phyloP scores from a whole-genome alignment of 2,329 filamentous ascomycete genomes.

The Geosmithia putterillii region DNA sequence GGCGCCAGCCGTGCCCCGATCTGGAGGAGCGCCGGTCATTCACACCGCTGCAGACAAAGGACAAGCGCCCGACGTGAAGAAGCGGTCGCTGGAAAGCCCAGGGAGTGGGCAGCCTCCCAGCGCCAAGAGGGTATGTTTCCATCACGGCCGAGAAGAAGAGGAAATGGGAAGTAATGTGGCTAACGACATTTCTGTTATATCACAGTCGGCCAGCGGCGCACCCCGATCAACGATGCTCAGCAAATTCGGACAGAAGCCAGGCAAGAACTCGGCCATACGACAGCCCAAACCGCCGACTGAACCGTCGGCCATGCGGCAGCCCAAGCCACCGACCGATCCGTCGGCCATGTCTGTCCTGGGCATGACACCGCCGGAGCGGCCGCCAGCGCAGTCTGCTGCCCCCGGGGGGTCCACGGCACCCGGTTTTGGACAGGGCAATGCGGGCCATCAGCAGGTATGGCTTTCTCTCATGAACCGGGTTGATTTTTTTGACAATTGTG shows the following conservation, averaged over 20 bases:
- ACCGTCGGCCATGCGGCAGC: slow-evolving; percentile 25
- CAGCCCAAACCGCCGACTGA: slow-evolving; percentile 21
- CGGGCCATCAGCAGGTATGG: no score
- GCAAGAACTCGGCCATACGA: slow-evolving; percentile 10
- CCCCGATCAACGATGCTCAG: slow-evolving; percentile 18
- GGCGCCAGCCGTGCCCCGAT: neutral
- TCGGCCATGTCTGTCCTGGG: slow-evolving; percentile 40
- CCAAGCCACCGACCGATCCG: slow-evolving; percentile 28
- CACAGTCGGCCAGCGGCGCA: slow-evolving; percentile 16
- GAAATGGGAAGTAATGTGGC: slow-evolving; percentile 1
- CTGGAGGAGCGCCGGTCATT: slow-evolving; percentile 19
- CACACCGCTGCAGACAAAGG: slow-evolving; percentile 17
- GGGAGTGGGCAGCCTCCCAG: slow-evolving; percentile 16
- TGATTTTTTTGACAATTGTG: neutral
- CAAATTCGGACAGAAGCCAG: slow-evolving; percentile 21
- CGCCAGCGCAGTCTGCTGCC: slow-evolving; percentile 15
- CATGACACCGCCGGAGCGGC: slow-evolving; percentile 30
- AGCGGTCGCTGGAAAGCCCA: slow-evolving; percentile 27
- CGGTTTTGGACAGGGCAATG: no score
- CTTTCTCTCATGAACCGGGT: no score
- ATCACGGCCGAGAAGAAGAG: neutral
- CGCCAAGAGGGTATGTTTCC: slow-evolving; percentile 27
- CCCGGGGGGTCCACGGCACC: no score
- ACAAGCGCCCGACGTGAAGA: slow-evolving; percentile 19
- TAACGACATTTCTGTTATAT: slow-evolving; percentile 13